Evolutionary conservation across 768 basidiomycete species (phyloP).

Genomic region (Kwoniella bestiolae): DNA sequence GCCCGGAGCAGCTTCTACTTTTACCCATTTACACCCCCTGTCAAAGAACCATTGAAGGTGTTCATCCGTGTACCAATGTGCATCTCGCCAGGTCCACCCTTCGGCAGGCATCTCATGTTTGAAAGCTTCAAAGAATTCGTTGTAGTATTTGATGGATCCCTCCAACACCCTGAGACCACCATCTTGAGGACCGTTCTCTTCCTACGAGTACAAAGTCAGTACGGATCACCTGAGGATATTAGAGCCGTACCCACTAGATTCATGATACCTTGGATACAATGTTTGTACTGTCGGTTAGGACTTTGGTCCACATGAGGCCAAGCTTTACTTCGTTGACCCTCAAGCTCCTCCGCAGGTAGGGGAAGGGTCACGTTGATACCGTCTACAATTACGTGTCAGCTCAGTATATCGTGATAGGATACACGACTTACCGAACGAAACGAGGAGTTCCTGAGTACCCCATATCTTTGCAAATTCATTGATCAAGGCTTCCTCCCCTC

Average conservation of each 20-base stretch:
- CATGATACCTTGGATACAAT: too few species aligned
- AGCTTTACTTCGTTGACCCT: background rate
- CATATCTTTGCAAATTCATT: constrained; percentile 53
- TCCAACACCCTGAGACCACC: constrained; percentile 55
- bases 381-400: constrained; percentile 15
- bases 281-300: too few species aligned
- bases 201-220: background rate
- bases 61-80: constrained; percentile 35
- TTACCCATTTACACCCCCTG: constrained; percentile 49
- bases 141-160: constrained; percentile 28
- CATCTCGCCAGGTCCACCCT: constrained; percentile 37
- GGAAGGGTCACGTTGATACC: constrained; percentile 48
- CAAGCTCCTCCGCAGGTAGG: constrained; percentile 14
- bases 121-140: constrained; percentile 36
- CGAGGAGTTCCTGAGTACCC: constrained; percentile 49
- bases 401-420: background rate
- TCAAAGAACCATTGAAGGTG: constrained; percentile 51
- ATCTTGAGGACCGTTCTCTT: constrained; percentile 56
- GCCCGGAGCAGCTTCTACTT: constrained; percentile 51
- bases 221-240: background rate
- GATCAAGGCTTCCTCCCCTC: constrained; percentile 46
- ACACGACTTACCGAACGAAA: constrained; percentile 44
- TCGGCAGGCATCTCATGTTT: constrained; percentile 36
- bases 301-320: too few species aligned
- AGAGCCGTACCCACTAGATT: constrained; percentile 1